phyloP scores from a whole-genome alignment of 164 flowering plant genomes.

The Aristolochia fimbriata region DNA sequence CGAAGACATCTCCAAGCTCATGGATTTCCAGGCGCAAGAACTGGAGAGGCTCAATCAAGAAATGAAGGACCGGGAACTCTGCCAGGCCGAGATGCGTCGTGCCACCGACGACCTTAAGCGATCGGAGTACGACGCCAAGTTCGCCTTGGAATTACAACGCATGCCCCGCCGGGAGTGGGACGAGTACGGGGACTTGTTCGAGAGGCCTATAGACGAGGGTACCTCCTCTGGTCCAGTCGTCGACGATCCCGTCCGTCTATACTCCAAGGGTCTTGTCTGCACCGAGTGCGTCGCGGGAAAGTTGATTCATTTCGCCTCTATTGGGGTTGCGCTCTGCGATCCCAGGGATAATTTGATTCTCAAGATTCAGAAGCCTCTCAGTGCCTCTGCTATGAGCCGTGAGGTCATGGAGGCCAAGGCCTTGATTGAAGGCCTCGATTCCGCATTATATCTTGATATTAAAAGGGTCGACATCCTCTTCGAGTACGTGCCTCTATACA shows the following conservation, averaged over 20 bases:
- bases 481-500: conserved; percentile 36
- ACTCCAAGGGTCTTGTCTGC: conserved; percentile 62
- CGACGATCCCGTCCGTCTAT: conserved; percentile 26
- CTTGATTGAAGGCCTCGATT: conserved; percentile 54
- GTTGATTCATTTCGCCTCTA: conserved; percentile 5
- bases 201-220: conserved; percentile 42
- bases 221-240: background rate
- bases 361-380: conserved; percentile 41
- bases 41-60: conserved; percentile 25
- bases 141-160: conserved; percentile 32
- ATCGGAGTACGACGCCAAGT: conserved; percentile 37
- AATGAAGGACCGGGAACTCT: conserved; percentile 18
- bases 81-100: conserved; percentile 22
- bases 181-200: conserved; percentile 30
- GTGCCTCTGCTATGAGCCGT: conserved; percentile 8
- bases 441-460: conserved; percentile 44
- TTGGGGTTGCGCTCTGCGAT: conserved; percentile 71
- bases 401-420: conserved; percentile 39
- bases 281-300: conserved; percentile 18
- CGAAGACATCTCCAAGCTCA: conserved; percentile 6
- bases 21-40: conserved; percentile 25
- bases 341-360: conserved; percentile 30
- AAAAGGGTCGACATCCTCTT: conserved; percentile 31
- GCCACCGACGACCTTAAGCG: conserved; percentile 31
- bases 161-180: conserved; percentile 46